A percentile compares a stretch with the other conserved stretches of the same genome.
phyloP scores from a whole-genome alignment of 202 grass and related monocot genomes.

The Alloteropsis angusta region DNA sequence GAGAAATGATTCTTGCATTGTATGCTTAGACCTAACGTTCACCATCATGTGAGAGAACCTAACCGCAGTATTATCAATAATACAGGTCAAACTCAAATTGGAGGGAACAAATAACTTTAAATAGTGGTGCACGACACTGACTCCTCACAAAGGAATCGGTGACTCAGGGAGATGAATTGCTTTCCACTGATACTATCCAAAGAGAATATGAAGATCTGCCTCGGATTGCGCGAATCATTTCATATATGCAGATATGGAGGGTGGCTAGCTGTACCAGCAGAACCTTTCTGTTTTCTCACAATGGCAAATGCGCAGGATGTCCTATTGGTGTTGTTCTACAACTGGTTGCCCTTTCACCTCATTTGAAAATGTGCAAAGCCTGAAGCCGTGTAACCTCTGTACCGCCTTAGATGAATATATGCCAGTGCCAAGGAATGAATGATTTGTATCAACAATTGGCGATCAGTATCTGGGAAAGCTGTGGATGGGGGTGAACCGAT shows the following conservation, averaged over 20 bases:
- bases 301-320: slow-evolving; percentile 20
- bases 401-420: slow-evolving; percentile 28
- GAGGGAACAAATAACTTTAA: slow-evolving; percentile 31
- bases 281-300: background rate
- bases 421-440: background rate
- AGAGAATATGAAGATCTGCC: slow-evolving; percentile 42
- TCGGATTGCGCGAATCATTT: slow-evolving; percentile 20
- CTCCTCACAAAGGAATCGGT: slow-evolving; percentile 18
- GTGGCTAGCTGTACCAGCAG: background rate
- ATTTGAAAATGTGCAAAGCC: background rate
- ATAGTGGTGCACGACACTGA: slow-evolving; percentile 22
- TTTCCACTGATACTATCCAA: slow-evolving; percentile 12
- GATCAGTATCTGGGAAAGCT: slow-evolving; percentile 24
- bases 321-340: background rate
- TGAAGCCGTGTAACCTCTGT: background rate
- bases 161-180: slow-evolving; percentile 19
- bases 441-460: background rate
- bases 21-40: background rate
- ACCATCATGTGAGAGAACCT: background rate
- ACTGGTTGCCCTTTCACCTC: background rate
- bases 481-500: background rate
- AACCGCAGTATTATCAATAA: background rate
- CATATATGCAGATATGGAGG: background rate
- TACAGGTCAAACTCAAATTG: slow-evolving; percentile 17
- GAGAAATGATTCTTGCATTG: background rate